A percentile compares a stretch with the other conserved stretches of the same genome.
phyloP scores from a whole-genome alignment of 2,329 filamentous ascomycete species.

The Talaromyces pinophilus region DNA sequence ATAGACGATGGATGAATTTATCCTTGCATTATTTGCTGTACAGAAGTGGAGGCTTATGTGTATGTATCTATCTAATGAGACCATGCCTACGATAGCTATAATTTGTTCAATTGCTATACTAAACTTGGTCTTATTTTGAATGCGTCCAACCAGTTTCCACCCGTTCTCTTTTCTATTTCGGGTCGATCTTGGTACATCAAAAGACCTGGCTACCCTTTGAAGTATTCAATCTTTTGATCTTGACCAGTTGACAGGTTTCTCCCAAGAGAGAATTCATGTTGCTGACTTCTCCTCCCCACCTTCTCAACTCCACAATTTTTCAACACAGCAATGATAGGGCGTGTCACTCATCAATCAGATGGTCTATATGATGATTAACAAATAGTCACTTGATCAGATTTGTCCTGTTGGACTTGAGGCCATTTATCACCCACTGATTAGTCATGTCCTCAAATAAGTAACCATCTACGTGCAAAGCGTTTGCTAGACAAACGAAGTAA shows the following conservation, averaged over 20 bases:
- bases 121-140: neutral
- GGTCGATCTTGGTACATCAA: neutral
- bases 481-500: neutral
- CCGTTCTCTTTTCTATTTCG: too few relatives aligned
- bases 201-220: neutral
- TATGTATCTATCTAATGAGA: slow-evolving; percentile 19
- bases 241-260: neutral
- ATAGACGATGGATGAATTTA: slow-evolving; percentile 26
- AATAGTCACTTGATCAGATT: neutral
- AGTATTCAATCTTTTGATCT: neutral
- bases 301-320: neutral
- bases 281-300: neutral
- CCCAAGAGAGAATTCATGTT: neutral
- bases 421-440: neutral
- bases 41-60: slow-evolving; percentile 11
- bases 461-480: neutral
- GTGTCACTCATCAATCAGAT: neutral
- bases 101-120: neutral
- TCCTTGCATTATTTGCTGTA: slow-evolving; percentile 1
- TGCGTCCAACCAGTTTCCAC: neutral
- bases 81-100: slow-evolving; percentile 13
- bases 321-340: neutral
- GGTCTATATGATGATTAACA: neutral
- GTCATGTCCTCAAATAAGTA: neutral
- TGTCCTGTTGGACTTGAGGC: neutral